Conservation (phyloP, 73 alveolate genomes). For the Paraurostyla sp. region DNA sequence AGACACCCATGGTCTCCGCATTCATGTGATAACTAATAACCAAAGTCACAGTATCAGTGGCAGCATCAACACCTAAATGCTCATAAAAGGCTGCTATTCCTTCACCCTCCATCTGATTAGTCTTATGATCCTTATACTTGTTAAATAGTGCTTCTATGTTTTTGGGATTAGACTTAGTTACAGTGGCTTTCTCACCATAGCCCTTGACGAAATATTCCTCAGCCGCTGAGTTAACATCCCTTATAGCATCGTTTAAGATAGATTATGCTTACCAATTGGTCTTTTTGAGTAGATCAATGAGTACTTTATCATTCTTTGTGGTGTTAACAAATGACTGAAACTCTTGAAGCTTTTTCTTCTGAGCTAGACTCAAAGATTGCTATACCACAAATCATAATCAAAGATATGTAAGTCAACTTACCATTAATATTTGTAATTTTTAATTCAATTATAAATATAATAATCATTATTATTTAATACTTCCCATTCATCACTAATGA, state of each 20-base stretch:
- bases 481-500: no score
- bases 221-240: slow-evolving; percentile 67
- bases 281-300: slow-evolving; percentile 46
- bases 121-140: slow-evolving; percentile 54
- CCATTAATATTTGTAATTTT: neutral
- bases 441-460: neutral
- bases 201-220: slow-evolving; percentile 58
- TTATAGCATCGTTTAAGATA: neutral
- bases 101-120: slow-evolving; percentile 61
- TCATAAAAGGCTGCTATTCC: slow-evolving; percentile 72
- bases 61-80: slow-evolving; percentile 71
- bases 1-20: slow-evolving; percentile 81
- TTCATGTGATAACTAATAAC: slow-evolving; percentile 73
- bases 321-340: slow-evolving; percentile 10
- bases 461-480: no score
- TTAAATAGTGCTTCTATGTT: slow-evolving; percentile 40
- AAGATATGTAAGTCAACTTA: neutral
- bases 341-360: slow-evolving; percentile 38
- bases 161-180: slow-evolving; percentile 1
- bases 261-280: slow-evolving; percentile 20
- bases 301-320: slow-evolving; percentile 44
- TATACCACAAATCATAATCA: no score
- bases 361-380: slow-evolving; percentile 18
- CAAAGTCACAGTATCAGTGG: slow-evolving; percentile 75
- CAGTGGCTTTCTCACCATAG: slow-evolving; percentile 37